Evolutionary conservation across 2,329 filamentous ascomycete genomes (phyloP), one percentile per base, ranked within the genome.

Genomic region (Penicillium digitatum): DNA sequence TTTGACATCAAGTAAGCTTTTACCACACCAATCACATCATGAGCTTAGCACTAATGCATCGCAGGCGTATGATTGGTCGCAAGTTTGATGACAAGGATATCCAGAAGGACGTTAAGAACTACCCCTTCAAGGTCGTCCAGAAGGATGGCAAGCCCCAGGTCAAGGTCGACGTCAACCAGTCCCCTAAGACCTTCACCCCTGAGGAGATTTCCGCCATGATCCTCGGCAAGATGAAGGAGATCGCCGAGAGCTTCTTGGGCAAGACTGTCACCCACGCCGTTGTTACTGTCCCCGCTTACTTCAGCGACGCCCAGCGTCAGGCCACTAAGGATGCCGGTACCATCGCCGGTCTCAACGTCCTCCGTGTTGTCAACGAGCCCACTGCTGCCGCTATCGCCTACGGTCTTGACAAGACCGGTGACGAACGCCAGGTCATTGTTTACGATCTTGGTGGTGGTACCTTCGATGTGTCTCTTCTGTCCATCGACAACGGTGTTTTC

Each of bases 291-390:
- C 91, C 92, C 68, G 90, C 91, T 79, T 96, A 96, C 82, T 96
- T 96, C 89, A 96, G 95, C 80, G 92, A 96, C 81, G 92, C 91
- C 79, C 92, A 96, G 83, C 86, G 92, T 79, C 91, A 95, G 79
- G 91, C 92, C 59, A 96, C 91, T 78, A 96, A 96, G 86, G 91
- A 96, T 73, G 92, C 92, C 68, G 92, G 91, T 75, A 82, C 82
- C 62, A 96, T 96, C 71, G 90, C 92, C 71, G 92, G 92, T 74
- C 85, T 96, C 60, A 96, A 95, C 76, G 90, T 96, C 69, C 88
- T 96, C 73, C 91, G 92, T 81, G 91, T 96, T 63, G 90, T 96
- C 74, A 96, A 96, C 82, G 92, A 96, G 79, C 92, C 92, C 69
- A 96, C 92, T 69, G 92, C 92, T 72, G 92, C 92, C 74, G 92